phyloP scores from a whole-genome alignment of 306 rosid species.

The Casuarina glauca region DNA sequence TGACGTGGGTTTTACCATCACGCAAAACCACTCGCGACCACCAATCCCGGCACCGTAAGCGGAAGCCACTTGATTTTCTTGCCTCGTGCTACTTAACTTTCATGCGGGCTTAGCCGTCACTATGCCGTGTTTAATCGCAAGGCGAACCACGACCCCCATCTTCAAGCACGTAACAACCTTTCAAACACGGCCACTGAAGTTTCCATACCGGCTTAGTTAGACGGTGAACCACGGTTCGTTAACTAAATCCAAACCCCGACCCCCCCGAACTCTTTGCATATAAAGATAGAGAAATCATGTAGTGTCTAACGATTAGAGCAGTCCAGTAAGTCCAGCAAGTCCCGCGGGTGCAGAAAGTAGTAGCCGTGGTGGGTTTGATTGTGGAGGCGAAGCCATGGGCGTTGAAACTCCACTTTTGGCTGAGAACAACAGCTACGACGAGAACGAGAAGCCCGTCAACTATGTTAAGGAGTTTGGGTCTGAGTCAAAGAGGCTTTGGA shows the following conservation, averaged over 20 bases:
- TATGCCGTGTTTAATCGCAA: no score
- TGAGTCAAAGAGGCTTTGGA: slow-evolving; percentile 54
- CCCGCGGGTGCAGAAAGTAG: neutral
- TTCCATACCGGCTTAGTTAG: neutral
- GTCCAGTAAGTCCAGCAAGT: no score
- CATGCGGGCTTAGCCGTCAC: no score
- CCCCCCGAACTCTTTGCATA: neutral
- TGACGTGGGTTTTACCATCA: no score
- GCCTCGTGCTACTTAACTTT: no score
- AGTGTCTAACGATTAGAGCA: no score
- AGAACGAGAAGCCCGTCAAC: slow-evolving; percentile 22
- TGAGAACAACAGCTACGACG: slow-evolving; percentile 21
- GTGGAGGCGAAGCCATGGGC: slow-evolving; percentile 16
- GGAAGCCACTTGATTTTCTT: no score
- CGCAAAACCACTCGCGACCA: no score
- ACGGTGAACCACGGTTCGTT: neutral
- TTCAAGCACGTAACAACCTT: neutral
- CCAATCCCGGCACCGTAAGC: no score
- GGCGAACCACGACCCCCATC: neutral
- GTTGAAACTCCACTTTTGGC: slow-evolving; percentile 36
- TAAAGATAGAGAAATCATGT: neutral
- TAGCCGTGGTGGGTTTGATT: neutral
- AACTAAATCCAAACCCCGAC: neutral
- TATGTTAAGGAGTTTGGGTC: slow-evolving; percentile 16
- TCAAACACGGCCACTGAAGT: neutral